A percentile compares a stretch with the other conserved stretches of the same genome.
Conservation (phyloP, 2,329 filamentous ascomycete genomes). For the Botrytis cinerea region DNA sequence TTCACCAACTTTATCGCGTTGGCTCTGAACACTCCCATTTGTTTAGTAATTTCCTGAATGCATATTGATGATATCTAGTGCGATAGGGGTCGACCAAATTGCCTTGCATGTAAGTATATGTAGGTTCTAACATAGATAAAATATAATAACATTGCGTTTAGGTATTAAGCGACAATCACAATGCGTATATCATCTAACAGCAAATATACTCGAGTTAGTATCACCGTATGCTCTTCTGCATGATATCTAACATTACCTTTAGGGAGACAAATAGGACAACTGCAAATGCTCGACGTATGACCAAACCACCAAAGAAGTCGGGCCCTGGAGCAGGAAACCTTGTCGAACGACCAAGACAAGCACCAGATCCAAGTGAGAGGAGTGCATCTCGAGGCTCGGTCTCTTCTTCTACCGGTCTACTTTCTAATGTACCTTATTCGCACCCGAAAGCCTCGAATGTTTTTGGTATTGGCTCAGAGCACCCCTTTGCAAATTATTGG, state of each 20-base stretch:
- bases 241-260: constrained; percentile 14
- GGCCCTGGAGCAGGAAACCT: constrained; percentile 28
- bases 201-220: constrained; percentile 73
- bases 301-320: constrained; percentile 59
- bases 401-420: constrained; percentile 54
- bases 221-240: neutral
- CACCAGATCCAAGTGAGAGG: constrained; percentile 31
- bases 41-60: neutral
- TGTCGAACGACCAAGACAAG: constrained; percentile 34
- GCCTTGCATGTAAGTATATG: constrained; percentile 58
- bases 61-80: constrained; percentile 52
- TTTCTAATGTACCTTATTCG: constrained; percentile 74
- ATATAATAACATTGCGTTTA: constrained; percentile 41
- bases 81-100: constrained; percentile 71
- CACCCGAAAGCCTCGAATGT: constrained; percentile 72
- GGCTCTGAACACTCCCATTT: neutral
- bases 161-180: constrained; percentile 76
- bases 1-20: neutral
- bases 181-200: constrained; percentile 75
- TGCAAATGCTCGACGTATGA: constrained; percentile 57
- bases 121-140: constrained; percentile 16
- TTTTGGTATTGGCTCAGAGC: constrained; percentile 77
- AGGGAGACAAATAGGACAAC: constrained; percentile 61
- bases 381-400: constrained; percentile 36
- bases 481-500: constrained; percentile 84